phyloP scores from a whole-genome alignment of 306 rosid genomes.

The Datisca glomerata region DNA sequence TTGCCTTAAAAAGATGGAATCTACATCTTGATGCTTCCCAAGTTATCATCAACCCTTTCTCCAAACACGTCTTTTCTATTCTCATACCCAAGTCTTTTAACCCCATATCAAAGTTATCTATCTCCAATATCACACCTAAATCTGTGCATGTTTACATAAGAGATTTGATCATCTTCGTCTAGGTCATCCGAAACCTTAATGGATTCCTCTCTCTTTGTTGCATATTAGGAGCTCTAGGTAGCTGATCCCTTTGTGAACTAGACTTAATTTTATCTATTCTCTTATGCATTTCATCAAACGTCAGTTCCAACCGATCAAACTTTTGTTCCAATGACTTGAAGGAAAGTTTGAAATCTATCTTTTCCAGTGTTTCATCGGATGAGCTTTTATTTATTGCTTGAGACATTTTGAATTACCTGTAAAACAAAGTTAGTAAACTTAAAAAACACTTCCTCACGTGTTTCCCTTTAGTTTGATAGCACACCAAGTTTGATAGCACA shows the following conservation, averaged over 20 bases:
- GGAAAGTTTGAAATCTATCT: not conserved
- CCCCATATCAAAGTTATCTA: too few relatives aligned
- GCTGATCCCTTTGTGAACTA: not conserved
- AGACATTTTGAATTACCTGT: too few relatives aligned
- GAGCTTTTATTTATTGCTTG: too few relatives aligned
- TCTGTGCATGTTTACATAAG: not conserved
- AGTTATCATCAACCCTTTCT: too few relatives aligned
- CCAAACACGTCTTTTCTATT: not conserved
- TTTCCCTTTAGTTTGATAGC: too few relatives aligned
- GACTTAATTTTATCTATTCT: not conserved
- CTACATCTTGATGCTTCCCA: constrained; percentile 1
- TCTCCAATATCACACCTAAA: not conserved
- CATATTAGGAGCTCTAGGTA: not conserved
- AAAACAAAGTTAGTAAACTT: too few relatives aligned
- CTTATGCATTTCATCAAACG: not conserved
- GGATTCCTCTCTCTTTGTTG: not conserved
- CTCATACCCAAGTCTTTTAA: not conserved
- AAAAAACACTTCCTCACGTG: too few relatives aligned
- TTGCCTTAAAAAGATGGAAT: constrained; percentile 1
- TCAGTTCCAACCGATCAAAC: not conserved
- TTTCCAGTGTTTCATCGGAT: not conserved
- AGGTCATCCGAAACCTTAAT: not conserved
- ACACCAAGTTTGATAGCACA: not conserved
- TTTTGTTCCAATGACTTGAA: not conserved
- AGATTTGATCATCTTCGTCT: not conserved